Base-by-base conservation (phyloP, 2,329 filamentous ascomycete species). In the Didymella keratinophila region DNA sequence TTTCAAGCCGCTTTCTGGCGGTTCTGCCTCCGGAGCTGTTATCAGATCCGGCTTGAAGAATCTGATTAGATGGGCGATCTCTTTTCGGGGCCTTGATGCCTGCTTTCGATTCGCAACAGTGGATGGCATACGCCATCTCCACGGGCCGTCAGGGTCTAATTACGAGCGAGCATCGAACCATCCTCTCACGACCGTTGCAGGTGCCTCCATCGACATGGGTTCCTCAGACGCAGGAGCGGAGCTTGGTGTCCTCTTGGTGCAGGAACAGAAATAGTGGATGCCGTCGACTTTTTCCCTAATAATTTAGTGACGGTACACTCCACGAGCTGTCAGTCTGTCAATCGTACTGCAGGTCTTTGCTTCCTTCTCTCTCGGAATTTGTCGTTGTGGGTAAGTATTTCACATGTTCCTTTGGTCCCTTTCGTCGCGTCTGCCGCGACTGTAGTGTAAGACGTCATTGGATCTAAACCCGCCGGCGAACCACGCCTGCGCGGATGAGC, bases 21-120 rank as follows among this genome's bases (percentile, higher is more conserved):
- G 51, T 54, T 30, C 48, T 65, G 39, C 23, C 39, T 58, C 60
- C 54, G 57, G 32, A 51, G 52, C 63, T 64, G 50, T 74, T 71
- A 74, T 76, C 72, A 69, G 72, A 74, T 74, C 60, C 39, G 47
- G 60, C 54, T 36, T 11, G 51, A 51, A 58, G 44, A 44, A 58
- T 58, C 56, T 58, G 68, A 68, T 71, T 67, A 71, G 67, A 70
- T 67, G 50, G 61, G 50, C 47, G 58, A 61, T 64, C 67, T 51
- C 52, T 43, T 52, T 48, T 39, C 56, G 56, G 56, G 43, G 56
- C 55, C 45, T 44, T 53, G 58, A 60, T 62, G 46, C 45, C 45
- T 46, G 32, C 42, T 36, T 52, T 56, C 56, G 48, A 58, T 58
- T 62, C 56, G 62, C 59, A 58, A 58, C 54, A 59, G 57, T 59